These are phyloP conservation scores for Pichia phayaonensis DNA, from an alignment of 805 yeast species.

Conservation along the genomic window DNA sequence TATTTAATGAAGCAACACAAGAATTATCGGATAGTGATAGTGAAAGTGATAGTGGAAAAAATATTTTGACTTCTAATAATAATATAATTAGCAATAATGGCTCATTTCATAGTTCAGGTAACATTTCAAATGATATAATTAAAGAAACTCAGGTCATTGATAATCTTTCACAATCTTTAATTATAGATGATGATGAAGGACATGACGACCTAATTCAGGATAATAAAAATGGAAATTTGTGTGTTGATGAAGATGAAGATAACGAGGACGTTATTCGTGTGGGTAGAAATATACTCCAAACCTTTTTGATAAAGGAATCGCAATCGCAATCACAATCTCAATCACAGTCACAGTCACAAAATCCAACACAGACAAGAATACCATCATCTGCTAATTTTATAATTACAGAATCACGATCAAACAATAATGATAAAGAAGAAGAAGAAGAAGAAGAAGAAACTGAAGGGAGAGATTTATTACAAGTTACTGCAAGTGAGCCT, in stretches of 20 bases:
- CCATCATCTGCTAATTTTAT: background rate
- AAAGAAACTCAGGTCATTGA: slow-evolving; percentile 6
- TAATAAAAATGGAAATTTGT: background rate
- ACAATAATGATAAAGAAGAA: background rate
- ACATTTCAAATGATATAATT: background rate
- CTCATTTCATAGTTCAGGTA: background rate
- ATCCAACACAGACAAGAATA: background rate
- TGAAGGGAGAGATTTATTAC: background rate
- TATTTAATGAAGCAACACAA: background rate
- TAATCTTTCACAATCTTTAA: slow-evolving; percentile 6
- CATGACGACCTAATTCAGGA: background rate
- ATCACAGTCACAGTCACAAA: background rate
- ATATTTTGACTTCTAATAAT: background rate
- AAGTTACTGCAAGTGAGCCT: background rate
- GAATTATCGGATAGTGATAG: background rate
- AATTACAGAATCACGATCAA: background rate
- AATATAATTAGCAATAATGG: background rate
- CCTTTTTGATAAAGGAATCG: slow-evolving; percentile 2
- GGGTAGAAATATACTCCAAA: slow-evolving; percentile 1
- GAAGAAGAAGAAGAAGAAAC: background rate
- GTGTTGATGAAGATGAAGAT: background rate
- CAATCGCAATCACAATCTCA: slow-evolving; percentile 3
- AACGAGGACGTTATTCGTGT: slow-evolving; percentile 1
- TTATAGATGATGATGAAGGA: slow-evolving; percentile 2
- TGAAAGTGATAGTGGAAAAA: background rate